A percentile compares a stretch with the other conserved stretches of the same genome.
Evolutionary conservation across 495 filamentous ascomycete species (phyloP).

Genomic region (Hypoxylon crocopeplum): DNA sequence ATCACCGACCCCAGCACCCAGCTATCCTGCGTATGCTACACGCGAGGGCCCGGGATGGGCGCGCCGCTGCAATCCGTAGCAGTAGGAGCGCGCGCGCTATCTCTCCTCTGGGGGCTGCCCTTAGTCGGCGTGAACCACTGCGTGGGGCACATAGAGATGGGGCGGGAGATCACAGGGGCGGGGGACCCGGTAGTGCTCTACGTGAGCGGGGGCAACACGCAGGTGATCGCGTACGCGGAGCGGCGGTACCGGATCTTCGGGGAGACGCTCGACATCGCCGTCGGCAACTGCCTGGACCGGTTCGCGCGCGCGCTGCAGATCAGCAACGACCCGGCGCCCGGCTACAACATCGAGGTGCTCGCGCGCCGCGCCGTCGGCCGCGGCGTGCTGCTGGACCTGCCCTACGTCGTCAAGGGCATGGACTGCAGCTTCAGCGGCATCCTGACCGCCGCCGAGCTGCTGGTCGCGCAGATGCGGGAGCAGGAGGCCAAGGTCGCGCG

Average conservation of each 20-base stretch:
- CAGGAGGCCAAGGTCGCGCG: slow-evolving; percentile 47
- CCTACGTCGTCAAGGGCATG: slow-evolving; percentile 98
- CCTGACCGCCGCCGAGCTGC: slow-evolving; percentile 76
- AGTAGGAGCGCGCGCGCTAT: slow-evolving; percentile 80
- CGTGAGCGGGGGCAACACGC: slow-evolving; percentile 95
- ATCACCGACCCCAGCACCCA: slow-evolving; percentile 60
- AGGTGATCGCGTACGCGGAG: slow-evolving; percentile 95
- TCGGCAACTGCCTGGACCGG: slow-evolving; percentile 95
- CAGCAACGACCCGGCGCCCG: slow-evolving; percentile 93
- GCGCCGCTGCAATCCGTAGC: slow-evolving; percentile 91
- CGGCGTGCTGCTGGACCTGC: slow-evolving; percentile 80
- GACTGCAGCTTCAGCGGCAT: slow-evolving; percentile 96
- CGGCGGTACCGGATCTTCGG: slow-evolving; percentile 97
- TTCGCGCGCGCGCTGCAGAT: slow-evolving; percentile 92
- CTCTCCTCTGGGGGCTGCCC: slow-evolving; percentile 83
- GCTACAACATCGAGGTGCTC: slow-evolving; percentile 97
- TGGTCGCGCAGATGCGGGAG: slow-evolving; percentile 69
- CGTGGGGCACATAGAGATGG: slow-evolving; percentile 99
- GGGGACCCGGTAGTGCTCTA: slow-evolving; percentile 94
- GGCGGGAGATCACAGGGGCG: slow-evolving; percentile 88
- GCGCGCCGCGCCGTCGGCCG: slow-evolving; percentile 70
- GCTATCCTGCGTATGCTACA: slow-evolving; percentile 93
- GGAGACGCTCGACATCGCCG: slow-evolving; percentile 95
- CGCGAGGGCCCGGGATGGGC: slow-evolving; percentile 94
- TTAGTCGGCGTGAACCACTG: slow-evolving; percentile 97